phyloP scores from a whole-genome alignment of 2,329 filamentous ascomycete species.

The Amylocarpus encephaloides region DNA sequence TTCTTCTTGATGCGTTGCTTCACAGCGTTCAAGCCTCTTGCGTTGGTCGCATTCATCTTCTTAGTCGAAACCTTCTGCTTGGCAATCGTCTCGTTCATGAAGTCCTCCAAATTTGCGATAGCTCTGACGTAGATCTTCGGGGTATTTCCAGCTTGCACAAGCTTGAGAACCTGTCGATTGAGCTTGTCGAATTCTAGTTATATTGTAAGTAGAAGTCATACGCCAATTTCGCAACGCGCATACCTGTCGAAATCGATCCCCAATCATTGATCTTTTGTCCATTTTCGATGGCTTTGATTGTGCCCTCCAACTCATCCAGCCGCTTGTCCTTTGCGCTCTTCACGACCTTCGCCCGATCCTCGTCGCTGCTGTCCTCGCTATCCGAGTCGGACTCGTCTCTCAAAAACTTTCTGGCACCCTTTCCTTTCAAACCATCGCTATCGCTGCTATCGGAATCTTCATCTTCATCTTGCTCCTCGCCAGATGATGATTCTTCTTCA shows the following conservation, averaged over 20 bases:
- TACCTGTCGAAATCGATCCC: conserved; percentile 85
- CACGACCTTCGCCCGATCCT: conserved; percentile 77
- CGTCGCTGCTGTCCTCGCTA: conserved; percentile 76
- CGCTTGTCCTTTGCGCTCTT: conserved; percentile 99
- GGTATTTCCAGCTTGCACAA: conserved; percentile 67
- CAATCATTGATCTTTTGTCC: conserved; percentile 97
- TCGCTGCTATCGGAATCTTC: conserved; percentile 51
- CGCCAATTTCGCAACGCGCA: conserved; percentile 31
- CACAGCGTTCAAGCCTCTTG: conserved; percentile 89
- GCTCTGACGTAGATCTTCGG: conserved; percentile 92
- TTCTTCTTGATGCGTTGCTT: conserved; percentile 99
- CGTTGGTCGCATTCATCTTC: conserved; percentile 98
- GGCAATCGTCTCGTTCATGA: conserved; percentile 85
- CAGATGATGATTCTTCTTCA: conserved; percentile 40
- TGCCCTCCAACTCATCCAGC: conserved; percentile 85
- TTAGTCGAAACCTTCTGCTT: conserved; percentile 95
- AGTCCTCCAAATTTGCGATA: conserved; percentile 87
- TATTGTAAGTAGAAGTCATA: conserved; percentile 13
- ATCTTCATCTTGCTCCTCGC: conserved; percentile 36
- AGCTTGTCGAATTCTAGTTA: conserved; percentile 83
- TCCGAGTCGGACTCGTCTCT: conserved; percentile 62
- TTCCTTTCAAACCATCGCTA: conserved; percentile 58
- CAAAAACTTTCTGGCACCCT: conserved; percentile 79
- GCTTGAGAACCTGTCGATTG: conserved; percentile 77
- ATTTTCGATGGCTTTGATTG: conserved; percentile 89